phyloP scores from a whole-genome alignment of 2,329 filamentous ascomycete genomes.

The Penicillium sp. region DNA sequence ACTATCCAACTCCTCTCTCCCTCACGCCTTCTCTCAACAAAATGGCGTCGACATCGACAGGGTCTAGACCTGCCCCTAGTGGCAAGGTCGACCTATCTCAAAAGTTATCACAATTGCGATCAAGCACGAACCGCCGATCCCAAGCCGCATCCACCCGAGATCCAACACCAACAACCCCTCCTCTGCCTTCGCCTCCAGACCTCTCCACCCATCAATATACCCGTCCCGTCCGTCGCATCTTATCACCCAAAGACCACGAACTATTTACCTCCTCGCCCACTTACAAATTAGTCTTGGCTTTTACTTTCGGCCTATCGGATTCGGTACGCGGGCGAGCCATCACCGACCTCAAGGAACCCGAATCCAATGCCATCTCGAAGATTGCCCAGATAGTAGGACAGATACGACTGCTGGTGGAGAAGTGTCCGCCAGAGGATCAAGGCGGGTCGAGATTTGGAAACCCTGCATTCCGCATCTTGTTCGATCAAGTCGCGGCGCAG shows the following conservation, averaged over 20 bases:
- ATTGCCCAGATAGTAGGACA: constrained; percentile 73
- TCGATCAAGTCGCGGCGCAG: constrained; percentile 57
- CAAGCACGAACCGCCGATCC: constrained; percentile 37
- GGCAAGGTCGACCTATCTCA: constrained; percentile 44
- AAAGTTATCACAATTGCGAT: constrained; percentile 43
- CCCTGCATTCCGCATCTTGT: constrained; percentile 81
- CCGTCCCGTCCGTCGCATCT: constrained; percentile 75
- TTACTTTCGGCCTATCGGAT: constrained; percentile 85
- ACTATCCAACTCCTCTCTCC: constrained; percentile 1
- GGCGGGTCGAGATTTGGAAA: constrained; percentile 93
- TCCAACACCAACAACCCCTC: constrained; percentile 75
- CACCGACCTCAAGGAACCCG: constrained; percentile 33
- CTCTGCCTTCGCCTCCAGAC: constrained; percentile 70
- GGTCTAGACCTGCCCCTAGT: constrained; percentile 10
- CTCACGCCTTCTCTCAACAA: constrained; percentile 12
- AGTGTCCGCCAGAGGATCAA: constrained; percentile 80
- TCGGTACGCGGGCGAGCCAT: constrained; percentile 63
- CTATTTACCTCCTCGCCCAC: constrained; percentile 79
- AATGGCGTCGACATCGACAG: constrained; percentile 30
- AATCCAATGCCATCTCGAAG: constrained; percentile 64
- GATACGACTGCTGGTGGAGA: constrained; percentile 67
- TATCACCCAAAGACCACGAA: constrained; percentile 79
- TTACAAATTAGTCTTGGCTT: constrained; percentile 75
- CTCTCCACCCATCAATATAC: constrained; percentile 65
- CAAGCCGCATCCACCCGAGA: constrained; percentile 36